Base-by-base conservation (phyloP, 257 asterid genomes). In the Solanum infundibuliforme region DNA sequence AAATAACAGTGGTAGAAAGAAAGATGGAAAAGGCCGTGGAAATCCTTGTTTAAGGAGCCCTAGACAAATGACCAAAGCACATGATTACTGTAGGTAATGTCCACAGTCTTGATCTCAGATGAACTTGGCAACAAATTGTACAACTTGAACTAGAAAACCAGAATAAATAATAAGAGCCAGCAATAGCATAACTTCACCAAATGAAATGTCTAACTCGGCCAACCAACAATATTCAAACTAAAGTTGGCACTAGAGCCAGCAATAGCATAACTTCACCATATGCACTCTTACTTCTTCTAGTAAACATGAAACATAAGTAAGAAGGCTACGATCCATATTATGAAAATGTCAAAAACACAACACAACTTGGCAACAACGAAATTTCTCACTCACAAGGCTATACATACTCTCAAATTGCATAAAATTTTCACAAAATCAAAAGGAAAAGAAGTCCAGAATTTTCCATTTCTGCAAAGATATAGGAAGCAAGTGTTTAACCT, bases 401-500 rank as follows among this genome's bases (percentile, higher is more conserved):
- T 9, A 74, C 82, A 74, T 35, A 34, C 52, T 35, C 48, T 21
- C 52, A 74, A 73, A 35, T 36, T 35, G 82, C 48, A 74, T 35
- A 21, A 74, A 74, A 4, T 74, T 36, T 20, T 7, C 8, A 79
- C 25, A 9, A 41, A 79, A 8, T 8, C 36, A 8, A 18, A 43
- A 41, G 38, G 60, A 14, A 25, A 76, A 43, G 21, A 41, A 77
- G 62, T 41, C n/a, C 58, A 38, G 58, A 76, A 38, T 5, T 36
- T 76, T 76, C 35, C 7, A 3, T 23, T 76, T 76, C 31, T 23
- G 12, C 21, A 82, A 31, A 41, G 29, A 16, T 12, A 87, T 32
- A 52, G 38, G 29, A 55, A n/a, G 23, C 2, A 9, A 43, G 77
- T 83, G 41, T 72, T 43, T 29, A 83, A 95, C 98, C 98, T 90